phyloP scores from a whole-genome alignment of 805 yeast species.

The Hanseniaspora clermontiae region DNA sequence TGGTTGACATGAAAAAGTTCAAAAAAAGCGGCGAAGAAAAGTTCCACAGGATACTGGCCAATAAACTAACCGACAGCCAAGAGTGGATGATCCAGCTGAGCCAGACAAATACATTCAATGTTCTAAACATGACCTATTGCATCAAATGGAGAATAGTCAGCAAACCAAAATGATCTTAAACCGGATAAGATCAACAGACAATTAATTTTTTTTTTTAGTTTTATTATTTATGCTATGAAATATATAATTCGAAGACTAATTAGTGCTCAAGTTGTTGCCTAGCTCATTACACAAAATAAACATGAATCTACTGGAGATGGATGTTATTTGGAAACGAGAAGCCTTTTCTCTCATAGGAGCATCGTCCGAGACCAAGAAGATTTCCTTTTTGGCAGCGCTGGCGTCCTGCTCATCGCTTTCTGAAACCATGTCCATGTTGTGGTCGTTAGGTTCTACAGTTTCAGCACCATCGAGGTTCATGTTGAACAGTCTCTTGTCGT shows the following conservation, averaged over 20 bases:
- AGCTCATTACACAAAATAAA: conserved; percentile 25
- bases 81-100: not conserved
- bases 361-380: conserved; percentile 62
- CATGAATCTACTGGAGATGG: conserved; percentile 27
- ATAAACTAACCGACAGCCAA: not conserved
- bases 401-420: not conserved
- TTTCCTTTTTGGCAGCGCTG: conserved; percentile 22
- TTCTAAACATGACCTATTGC: not conserved
- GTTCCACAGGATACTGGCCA: not conserved
- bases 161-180: not conserved
- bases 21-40: not conserved
- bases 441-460: not conserved
- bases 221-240: not conserved
- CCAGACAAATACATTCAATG: not conserved
- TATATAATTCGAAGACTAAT: conserved; percentile 7
- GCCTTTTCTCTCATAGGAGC: conserved; percentile 58
- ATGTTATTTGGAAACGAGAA: conserved; percentile 22
- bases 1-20: not conserved
- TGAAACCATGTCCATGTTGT: not conserved
- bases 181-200: not conserved
- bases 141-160: not conserved
- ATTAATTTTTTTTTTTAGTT: no score
- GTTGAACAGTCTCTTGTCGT: conserved; percentile 23
- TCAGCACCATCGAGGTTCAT: conserved; percentile 11
- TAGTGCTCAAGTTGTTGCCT: conserved; percentile 20